A percentile compares a stretch with the other conserved stretches of the same genome.
These are phyloP conservation scores for Tetradesmus lagerheimii DNA, from an alignment of 139 green algal genomes.

Conservation along the genomic window DNA sequence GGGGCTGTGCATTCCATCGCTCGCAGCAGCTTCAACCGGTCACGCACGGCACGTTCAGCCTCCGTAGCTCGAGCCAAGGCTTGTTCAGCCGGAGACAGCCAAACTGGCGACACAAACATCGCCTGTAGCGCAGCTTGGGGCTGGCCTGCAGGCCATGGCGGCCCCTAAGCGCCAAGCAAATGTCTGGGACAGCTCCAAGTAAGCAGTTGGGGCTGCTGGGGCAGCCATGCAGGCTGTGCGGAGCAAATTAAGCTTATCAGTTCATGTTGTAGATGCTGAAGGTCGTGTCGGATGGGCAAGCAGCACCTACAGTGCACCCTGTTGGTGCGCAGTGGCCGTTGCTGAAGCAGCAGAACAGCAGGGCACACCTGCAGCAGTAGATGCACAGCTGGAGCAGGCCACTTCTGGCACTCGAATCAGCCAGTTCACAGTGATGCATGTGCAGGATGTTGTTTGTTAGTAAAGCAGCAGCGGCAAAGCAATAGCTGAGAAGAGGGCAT, in stretches of 20 bases:
- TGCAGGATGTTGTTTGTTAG: no score
- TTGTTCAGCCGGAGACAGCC: not conserved
- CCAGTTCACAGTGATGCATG: no score
- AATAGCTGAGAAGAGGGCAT: not conserved
- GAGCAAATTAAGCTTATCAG: not conserved
- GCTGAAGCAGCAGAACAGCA: not conserved
- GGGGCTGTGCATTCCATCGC: not conserved
- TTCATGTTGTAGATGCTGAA: not conserved
- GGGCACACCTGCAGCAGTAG: not conserved
- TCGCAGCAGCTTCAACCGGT: not conserved
- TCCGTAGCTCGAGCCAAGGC: not conserved
- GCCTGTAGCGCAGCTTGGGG: constrained; percentile 10
- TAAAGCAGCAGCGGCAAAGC: no score
- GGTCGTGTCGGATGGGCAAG: not conserved
- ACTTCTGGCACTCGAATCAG: no score
- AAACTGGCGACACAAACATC: not conserved
- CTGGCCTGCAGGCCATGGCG: constrained; percentile 33
- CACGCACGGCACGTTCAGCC: not conserved
- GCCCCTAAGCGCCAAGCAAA: constrained; percentile 33
- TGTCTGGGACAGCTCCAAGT: constrained; percentile 48
- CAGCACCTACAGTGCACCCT: not conserved
- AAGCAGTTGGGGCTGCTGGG: not conserved
- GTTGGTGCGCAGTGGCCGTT: not conserved
- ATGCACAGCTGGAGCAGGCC: no score
- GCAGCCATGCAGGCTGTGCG: not conserved